These are phyloP conservation scores for Ploettnerulaceae sp. DNA, from an alignment of 2,329 filamentous ascomycete genomes.

Conservation along the genomic window DNA sequence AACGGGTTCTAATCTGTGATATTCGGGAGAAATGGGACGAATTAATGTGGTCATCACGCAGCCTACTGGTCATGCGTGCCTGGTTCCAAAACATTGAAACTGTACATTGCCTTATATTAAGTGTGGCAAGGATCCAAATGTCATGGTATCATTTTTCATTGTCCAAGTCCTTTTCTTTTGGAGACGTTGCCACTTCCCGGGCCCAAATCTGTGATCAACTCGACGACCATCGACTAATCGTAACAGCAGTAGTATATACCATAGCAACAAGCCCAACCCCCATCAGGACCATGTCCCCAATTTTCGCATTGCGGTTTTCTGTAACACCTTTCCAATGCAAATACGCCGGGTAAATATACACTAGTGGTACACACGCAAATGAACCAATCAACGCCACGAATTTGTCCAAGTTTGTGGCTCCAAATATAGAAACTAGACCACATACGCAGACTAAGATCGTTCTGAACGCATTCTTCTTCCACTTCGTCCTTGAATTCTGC, in stretches of 20 bases:
- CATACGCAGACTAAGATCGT: slow-evolving; percentile 85
- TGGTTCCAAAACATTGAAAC: too few relatives aligned
- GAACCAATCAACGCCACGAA: slow-evolving; percentile 93
- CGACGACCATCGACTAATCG: slow-evolving; percentile 44
- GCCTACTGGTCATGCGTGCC: too few relatives aligned
- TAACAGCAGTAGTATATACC: slow-evolving; percentile 83
- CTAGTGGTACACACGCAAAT: slow-evolving; percentile 92
- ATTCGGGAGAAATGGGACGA: too few relatives aligned
- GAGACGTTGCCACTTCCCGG: too few relatives aligned
- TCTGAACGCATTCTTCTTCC: slow-evolving; percentile 95
- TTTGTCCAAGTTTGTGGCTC: slow-evolving; percentile 88
- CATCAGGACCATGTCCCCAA: slow-evolving; percentile 68
- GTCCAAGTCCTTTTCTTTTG: too few relatives aligned
- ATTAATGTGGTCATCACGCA: too few relatives aligned
- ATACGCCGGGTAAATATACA: slow-evolving; percentile 94
- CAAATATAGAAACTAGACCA: slow-evolving; percentile 80
- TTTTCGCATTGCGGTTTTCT: slow-evolving; percentile 57
- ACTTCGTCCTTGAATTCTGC: slow-evolving; percentile 94
- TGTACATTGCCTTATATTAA: too few relatives aligned
- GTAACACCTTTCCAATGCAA: slow-evolving; percentile 81
- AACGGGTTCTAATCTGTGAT: too few relatives aligned
- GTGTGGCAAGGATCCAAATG: too few relatives aligned
- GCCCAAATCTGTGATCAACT: too few relatives aligned
- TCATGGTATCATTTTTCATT: too few relatives aligned
- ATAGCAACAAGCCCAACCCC: slow-evolving; percentile 79